Evolutionary conservation across 2,329 filamentous ascomycete species (phyloP).

Genomic region (Colletotrichum higginsianum): DNA sequence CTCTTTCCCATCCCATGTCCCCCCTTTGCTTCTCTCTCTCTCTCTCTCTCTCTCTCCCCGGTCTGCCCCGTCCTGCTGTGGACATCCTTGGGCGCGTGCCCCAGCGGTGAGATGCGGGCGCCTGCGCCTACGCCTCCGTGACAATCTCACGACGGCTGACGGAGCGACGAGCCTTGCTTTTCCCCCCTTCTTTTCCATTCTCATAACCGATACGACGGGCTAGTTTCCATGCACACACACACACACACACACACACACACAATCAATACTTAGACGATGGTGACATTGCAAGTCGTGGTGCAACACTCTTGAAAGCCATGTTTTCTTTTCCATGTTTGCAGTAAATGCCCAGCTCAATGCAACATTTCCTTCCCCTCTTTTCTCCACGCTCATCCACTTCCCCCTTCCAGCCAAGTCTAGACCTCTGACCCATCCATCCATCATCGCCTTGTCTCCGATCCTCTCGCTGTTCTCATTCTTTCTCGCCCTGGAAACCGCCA

Average conservation of each 20-base stretch:
- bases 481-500: not conserved
- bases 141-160: constrained; percentile 30
- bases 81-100: constrained; percentile 8
- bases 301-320: not conserved
- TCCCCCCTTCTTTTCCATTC: not conserved
- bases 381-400: not conserved
- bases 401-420: constrained; percentile 8
- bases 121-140: not conserved
- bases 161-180: constrained; percentile 25
- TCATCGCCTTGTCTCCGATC: not conserved
- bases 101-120: constrained; percentile 34
- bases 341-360: no score
- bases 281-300: no score
- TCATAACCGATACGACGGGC: no score
- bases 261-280: no score
- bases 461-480: not conserved
- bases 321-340: constrained; percentile 19
- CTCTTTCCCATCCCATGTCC: constrained; percentile 35
- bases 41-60: not conserved
- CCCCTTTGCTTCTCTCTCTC: not conserved
- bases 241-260: no score
- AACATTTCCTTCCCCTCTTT: not conserved
- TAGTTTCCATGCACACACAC: no score
- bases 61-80: constrained; percentile 19
- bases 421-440: not conserved